Conservation (phyloP, 208 protist genomes). For the Leishmania gerbilli region DNA sequence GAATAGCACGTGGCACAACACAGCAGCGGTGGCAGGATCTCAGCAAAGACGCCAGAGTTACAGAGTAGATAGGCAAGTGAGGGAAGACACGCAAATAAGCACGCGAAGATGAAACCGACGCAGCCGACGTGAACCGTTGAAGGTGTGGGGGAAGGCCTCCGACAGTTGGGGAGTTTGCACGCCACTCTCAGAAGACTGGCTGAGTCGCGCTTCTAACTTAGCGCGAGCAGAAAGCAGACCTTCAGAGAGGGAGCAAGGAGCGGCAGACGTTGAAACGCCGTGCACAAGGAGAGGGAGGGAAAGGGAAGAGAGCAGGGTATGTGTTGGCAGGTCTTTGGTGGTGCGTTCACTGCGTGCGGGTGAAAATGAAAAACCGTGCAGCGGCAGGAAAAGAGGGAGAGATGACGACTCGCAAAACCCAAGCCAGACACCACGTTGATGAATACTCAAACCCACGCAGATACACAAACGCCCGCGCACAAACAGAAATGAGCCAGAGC, state of each 20-base stretch:
- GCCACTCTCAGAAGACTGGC: not conserved
- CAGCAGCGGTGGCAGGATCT: not conserved
- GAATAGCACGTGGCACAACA: not conserved
- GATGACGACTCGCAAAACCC: not conserved
- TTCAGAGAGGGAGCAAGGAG: not conserved
- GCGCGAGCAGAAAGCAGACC: slow-evolving; percentile 1
- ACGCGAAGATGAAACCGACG: not conserved
- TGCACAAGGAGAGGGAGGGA: not conserved
- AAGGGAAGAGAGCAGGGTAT: not conserved
- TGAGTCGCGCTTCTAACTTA: slow-evolving; percentile 5
- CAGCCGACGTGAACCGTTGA: not conserved
- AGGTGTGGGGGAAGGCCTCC: not conserved
- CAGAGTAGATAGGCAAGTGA: not conserved
- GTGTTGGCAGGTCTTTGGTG: not conserved
- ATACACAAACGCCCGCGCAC: not conserved
- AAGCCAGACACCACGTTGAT: not conserved
- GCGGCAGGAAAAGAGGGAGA: not conserved
- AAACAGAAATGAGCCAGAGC: not conserved
- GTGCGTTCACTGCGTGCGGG: not conserved
- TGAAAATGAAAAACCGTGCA: not conserved
- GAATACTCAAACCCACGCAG: not conserved
- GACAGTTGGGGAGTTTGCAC: not conserved
- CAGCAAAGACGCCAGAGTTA: not conserved
- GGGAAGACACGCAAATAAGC: not conserved
- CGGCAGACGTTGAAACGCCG: not conserved